These are phyloP conservation scores for Boletellus emodensis DNA, from an alignment of 768 basidiomycete genomes.

Conservation along the genomic window DNA sequence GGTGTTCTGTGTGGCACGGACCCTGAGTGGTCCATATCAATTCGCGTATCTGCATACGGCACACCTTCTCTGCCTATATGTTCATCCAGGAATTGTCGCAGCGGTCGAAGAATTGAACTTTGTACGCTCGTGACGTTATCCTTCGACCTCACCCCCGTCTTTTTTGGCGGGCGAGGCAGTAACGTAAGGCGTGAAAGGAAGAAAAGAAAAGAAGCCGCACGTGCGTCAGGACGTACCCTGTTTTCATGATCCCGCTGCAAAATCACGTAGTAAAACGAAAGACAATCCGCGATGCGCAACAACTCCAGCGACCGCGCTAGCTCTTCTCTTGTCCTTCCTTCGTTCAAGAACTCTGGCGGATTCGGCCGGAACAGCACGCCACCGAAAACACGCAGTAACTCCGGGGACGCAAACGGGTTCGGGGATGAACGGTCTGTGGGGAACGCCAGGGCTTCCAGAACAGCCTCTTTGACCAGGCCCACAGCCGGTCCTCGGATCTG, in stretches of 20 bases:
- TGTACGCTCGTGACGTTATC: constrained; percentile 45
- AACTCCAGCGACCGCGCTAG: constrained; percentile 56
- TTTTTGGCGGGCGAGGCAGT: not conserved
- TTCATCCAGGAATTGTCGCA: constrained; percentile 36
- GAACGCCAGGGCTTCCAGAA: constrained; percentile 47
- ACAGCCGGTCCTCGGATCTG: constrained; percentile 70
- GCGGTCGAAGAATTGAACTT: constrained; percentile 41
- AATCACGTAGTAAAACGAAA: constrained; percentile 67
- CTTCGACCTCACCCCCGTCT: constrained; percentile 52
- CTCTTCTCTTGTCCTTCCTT: constrained; percentile 36
- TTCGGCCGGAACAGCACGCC: constrained; percentile 54
- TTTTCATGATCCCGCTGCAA: constrained; percentile 56
- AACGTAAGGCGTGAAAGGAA: constrained; percentile 1
- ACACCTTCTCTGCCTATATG: constrained; percentile 34
- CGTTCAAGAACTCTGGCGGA: constrained; percentile 48
- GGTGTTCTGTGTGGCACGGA: constrained; percentile 18
- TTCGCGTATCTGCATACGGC: not conserved
- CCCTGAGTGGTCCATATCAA: not conserved
- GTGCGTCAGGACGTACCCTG: constrained; percentile 34
- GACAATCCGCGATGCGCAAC: constrained; percentile 57
- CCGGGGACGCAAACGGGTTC: constrained; percentile 51
- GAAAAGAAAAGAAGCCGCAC: not conserved
- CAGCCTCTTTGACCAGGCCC: constrained; percentile 63
- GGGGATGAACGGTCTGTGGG: constrained; percentile 13
- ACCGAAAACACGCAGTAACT: constrained; percentile 56